Percentiles rank a stretch among this genome's conserved stretches.
Conservation (phyloP, 345 rosid genomes). For the Mangifera indica region DNA sequence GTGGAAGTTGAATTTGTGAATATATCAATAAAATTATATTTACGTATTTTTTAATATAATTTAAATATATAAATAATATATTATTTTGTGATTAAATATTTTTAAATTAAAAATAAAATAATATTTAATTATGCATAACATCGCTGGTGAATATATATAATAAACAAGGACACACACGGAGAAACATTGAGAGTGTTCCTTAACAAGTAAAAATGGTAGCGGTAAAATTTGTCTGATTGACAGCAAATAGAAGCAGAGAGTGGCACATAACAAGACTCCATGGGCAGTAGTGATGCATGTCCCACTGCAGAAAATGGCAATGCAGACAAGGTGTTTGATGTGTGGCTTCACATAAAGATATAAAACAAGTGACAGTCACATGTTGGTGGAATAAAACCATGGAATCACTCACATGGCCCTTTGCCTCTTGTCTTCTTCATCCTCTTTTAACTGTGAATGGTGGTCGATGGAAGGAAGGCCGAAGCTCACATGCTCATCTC, state of each 20-base stretch:
- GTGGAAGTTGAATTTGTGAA: too few species aligned
- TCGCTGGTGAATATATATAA: too few species aligned
- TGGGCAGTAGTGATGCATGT: background rate
- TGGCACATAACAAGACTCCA: background rate
- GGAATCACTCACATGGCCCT: conserved; percentile 36
- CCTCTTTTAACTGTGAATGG: background rate
- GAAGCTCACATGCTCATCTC: conserved; percentile 29
- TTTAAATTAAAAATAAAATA: too few species aligned
- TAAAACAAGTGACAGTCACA: conserved; percentile 25
- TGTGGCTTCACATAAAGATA: conserved; percentile 9
- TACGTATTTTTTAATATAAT: too few species aligned
- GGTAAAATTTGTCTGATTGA: background rate
- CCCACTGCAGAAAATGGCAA: background rate
- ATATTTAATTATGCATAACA: too few species aligned
- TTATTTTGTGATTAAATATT: too few species aligned
- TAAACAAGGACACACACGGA: too few species aligned
- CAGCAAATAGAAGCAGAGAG: background rate
- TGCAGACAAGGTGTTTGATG: background rate
- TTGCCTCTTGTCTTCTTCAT: conserved; percentile 9
- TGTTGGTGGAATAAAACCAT: conserved; percentile 26
- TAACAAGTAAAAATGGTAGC: background rate
- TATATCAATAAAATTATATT: too few species aligned
- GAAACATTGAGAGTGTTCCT: conserved; percentile 1
- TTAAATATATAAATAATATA: too few species aligned
- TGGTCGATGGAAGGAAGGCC: conserved; percentile 4